A percentile compares a stretch with the other conserved stretches of the same genome.
phyloP scores from a whole-genome alignment of 2,329 filamentous ascomycete genomes.

The Alternaria arbusti region DNA sequence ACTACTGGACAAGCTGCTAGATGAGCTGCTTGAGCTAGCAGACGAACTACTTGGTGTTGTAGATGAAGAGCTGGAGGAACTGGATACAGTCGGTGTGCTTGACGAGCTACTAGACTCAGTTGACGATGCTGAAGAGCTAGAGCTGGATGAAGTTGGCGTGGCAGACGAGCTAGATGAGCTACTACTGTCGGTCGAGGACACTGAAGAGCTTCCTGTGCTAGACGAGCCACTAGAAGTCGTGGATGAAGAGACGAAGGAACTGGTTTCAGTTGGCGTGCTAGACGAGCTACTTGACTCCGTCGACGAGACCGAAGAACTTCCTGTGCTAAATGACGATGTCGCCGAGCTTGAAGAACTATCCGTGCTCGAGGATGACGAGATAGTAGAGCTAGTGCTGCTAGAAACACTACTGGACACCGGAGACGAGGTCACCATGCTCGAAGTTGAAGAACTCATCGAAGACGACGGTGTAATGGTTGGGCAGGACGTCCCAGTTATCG shows the following conservation, averaged over 20 bases:
- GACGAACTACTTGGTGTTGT: neutral
- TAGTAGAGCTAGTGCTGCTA: neutral
- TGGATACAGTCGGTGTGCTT: neutral
- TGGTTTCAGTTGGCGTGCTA: neutral
- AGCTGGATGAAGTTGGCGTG: neutral
- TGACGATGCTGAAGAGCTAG: neutral
- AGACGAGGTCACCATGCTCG: neutral
- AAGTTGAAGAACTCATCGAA: neutral
- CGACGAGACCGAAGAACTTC: neutral
- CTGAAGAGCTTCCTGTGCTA: neutral
- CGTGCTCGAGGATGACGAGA: neutral
- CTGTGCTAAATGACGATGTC: neutral
- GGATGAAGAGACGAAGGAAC: neutral
- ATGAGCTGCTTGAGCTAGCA: neutral
- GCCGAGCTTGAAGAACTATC: neutral
- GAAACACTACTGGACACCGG: constrained; percentile 1
- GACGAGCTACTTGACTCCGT: neutral
- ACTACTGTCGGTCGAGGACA: neutral
- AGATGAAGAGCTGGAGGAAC: neutral
- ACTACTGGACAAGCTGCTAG: neutral
- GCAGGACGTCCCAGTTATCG: constrained; percentile 16
- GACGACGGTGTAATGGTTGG: neutral
- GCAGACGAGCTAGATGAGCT: neutral
- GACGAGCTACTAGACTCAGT: neutral
- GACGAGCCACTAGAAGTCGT: neutral